A percentile compares a stretch with the other conserved stretches of the same genome.
phyloP scores from a whole-genome alignment of 148 eudicot genomes.

The Diospyros lotus region DNA sequence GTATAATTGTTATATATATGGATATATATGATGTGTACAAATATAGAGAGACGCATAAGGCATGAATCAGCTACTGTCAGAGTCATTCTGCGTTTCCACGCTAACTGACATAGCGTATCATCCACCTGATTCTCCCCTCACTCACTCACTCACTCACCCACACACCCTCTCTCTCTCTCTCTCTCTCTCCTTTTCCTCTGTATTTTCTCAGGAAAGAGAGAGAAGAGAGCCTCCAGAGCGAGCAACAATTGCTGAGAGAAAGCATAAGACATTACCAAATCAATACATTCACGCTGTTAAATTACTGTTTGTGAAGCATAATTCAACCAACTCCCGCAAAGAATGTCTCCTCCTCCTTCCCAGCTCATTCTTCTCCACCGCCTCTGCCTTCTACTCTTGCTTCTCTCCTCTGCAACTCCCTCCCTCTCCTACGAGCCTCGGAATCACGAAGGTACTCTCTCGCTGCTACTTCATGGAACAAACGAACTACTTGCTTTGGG shows the following conservation, averaged over 20 bases:
- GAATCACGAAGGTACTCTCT: constrained; percentile 65
- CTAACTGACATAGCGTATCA: constrained; percentile 12
- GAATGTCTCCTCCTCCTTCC: constrained; percentile 15
- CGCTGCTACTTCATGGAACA: not conserved
- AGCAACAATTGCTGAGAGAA: too few species aligned
- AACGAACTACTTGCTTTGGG: not conserved
- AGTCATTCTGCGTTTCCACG: constrained; percentile 29
- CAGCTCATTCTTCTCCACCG: constrained; percentile 3
- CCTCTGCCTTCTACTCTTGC: constrained; percentile 15
- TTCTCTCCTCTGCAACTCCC: constrained; percentile 22
- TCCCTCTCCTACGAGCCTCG: constrained; percentile 61
- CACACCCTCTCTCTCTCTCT: constrained; percentile 7
- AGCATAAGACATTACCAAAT: not conserved
- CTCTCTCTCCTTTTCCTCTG: not conserved
- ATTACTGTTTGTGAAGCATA: constrained; percentile 6
- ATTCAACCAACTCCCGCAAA: constrained; percentile 11
- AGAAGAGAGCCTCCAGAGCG: too few species aligned
- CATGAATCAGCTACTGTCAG: constrained; percentile 13
- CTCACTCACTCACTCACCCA: not conserved
- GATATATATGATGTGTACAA: too few species aligned
- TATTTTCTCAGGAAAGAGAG: not conserved
- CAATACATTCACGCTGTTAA: too few species aligned
- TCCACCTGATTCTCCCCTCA: not conserved
- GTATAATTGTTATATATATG: too few species aligned
- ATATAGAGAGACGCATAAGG: not conserved